A percentile compares a stretch with the other conserved stretches of the same genome.
phyloP scores from a whole-genome alignment of 805 yeast species.

The Candida maris region DNA sequence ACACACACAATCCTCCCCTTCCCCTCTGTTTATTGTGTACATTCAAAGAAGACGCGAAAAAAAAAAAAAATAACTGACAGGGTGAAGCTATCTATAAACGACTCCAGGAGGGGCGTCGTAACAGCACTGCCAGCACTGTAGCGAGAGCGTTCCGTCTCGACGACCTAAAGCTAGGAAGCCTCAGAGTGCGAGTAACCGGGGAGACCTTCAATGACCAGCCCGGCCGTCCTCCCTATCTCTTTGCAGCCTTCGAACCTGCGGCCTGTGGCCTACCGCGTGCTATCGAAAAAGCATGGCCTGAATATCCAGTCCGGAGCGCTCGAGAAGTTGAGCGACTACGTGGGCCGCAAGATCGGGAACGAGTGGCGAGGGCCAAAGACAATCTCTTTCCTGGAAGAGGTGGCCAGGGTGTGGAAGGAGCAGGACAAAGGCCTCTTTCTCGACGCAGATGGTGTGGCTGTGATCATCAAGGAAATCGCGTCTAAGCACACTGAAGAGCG shows the following conservation, averaged over 20 bases:
- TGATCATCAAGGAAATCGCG: slow-evolving; percentile 55
- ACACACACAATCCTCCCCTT: too few species aligned
- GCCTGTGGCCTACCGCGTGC: slow-evolving; percentile 85
- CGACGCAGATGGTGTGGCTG: slow-evolving; percentile 66
- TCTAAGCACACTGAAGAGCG: slow-evolving; percentile 12
- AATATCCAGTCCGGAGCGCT: slow-evolving; percentile 86
- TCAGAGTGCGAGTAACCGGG: background rate
- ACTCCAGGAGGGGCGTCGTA: too few species aligned
- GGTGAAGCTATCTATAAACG: too few species aligned
- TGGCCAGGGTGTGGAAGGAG: slow-evolving; percentile 81
- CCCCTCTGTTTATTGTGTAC: too few species aligned
- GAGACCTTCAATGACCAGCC: slow-evolving; percentile 22
- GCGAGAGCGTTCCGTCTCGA: too few species aligned
- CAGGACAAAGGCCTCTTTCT: slow-evolving; percentile 85
- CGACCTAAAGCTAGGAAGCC: too few species aligned
- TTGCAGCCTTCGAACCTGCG: slow-evolving; percentile 80
- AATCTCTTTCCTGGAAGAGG: slow-evolving; percentile 64
- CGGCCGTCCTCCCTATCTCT: slow-evolving; percentile 63
- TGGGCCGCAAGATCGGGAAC: slow-evolving; percentile 75
- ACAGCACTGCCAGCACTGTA: too few species aligned
- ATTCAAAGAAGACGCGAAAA: too few species aligned
- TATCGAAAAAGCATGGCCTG: slow-evolving; percentile 89
- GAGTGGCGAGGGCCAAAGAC: slow-evolving; percentile 77
- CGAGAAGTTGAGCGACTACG: slow-evolving; percentile 62
- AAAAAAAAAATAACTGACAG: too few species aligned